Conservation (phyloP, 2,329 filamentous ascomycete genomes). For the Trichoderma hamatum region DNA sequence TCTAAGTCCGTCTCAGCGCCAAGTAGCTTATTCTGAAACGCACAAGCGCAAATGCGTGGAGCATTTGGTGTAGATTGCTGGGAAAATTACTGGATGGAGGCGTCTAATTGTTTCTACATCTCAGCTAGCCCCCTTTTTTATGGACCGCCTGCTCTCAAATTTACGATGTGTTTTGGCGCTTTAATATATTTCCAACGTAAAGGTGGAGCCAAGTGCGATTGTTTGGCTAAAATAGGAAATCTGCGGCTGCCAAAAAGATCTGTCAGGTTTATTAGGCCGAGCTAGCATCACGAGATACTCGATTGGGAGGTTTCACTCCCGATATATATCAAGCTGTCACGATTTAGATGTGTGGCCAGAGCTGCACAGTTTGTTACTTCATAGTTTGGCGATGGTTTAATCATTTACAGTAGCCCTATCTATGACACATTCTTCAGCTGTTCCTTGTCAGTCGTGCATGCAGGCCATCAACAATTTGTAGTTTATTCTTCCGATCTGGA, state of each 20-base stretch:
- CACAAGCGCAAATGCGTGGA: neutral
- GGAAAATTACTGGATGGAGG: neutral
- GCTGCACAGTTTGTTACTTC: neutral
- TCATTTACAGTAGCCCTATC: neutral
- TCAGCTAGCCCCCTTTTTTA: neutral
- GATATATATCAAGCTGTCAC: neutral
- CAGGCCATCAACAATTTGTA: neutral
- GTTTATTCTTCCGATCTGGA: neutral
- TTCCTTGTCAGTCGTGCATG: neutral
- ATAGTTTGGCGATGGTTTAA: neutral
- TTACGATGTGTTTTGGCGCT: neutral
- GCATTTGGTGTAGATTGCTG: neutral
- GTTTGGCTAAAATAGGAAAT: neutral
- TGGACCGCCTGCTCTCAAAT: neutral
- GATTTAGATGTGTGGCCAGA: neutral
- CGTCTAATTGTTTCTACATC: neutral
- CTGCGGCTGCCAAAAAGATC: constrained; percentile 5
- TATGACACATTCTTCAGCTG: neutral
- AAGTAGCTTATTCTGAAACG: neutral
- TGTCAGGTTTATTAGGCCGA: neutral
- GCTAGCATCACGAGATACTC: neutral
- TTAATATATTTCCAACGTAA: neutral
- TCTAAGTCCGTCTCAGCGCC: neutral
- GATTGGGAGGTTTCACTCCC: neutral
- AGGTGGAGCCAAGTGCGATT: neutral